phyloP scores from a whole-genome alignment of 768 basidiomycete genomes.

The Boletales sp. region DNA sequence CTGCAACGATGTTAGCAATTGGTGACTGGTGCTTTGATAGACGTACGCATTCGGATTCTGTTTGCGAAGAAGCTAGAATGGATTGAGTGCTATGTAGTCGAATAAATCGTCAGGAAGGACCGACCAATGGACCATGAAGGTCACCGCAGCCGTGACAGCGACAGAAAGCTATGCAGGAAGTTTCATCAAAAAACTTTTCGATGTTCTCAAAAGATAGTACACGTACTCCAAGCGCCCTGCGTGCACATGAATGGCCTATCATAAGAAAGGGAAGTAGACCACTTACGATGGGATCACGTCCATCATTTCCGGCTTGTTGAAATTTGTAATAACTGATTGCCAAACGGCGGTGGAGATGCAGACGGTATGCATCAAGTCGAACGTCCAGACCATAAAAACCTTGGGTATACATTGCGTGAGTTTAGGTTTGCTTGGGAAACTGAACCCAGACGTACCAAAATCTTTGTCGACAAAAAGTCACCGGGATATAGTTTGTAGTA shows the following conservation, averaged over 20 bases:
- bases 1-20: constrained; percentile 12
- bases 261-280: accelerated
- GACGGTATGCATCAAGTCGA: constrained; percentile 28
- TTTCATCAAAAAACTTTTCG: not conserved
- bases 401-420: not conserved
- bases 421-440: not conserved
- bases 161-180: constrained; percentile 24
- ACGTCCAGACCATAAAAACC: constrained; percentile 27
- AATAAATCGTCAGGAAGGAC: not conserved
- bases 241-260: not conserved
- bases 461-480: constrained; percentile 25
- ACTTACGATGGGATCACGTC: constrained; percentile 30
- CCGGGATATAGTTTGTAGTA: constrained; percentile 31
- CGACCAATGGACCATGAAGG: constrained; percentile 33
- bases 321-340: constrained; percentile 27
- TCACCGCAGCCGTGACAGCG: constrained; percentile 28
- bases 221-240: constrained; percentile 29
- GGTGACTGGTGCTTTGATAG: too few species aligned
- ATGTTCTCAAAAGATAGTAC: not conserved
- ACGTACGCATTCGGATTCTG: constrained; percentile 32
- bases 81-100: not conserved
- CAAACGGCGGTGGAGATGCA: constrained; percentile 25
- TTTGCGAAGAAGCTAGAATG: constrained; percentile 29
- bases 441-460: constrained; percentile 16
- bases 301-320: constrained; percentile 22